A percentile compares a stretch with the other conserved stretches of the same genome.
Conservation (phyloP, 352 stramenopile species). For the Globisporangium nodosum region DNA sequence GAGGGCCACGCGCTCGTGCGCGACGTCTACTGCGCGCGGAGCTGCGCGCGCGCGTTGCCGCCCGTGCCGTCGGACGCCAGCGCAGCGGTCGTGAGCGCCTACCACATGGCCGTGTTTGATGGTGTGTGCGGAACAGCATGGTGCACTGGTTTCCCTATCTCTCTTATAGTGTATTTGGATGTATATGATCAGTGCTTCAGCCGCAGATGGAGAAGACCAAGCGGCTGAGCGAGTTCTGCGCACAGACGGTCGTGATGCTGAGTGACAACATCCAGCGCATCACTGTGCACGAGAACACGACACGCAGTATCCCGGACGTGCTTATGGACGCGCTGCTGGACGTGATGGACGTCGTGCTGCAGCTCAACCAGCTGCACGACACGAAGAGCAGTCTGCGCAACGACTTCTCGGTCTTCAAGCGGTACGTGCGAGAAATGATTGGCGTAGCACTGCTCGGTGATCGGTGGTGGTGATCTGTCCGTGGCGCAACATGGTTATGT, state of each 20-base stretch:
- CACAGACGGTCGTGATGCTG: conserved; percentile 48
- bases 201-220: conserved; percentile 56
- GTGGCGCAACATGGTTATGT: background rate
- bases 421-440: conserved; percentile 17
- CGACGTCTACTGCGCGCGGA: conserved; percentile 52
- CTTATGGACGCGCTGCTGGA: conserved; percentile 55
- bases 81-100: conserved; percentile 18
- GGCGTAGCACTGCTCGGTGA: background rate
- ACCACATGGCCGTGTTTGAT: conserved; percentile 43
- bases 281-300: conserved; percentile 60
- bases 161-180: background rate
- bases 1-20: conserved; percentile 32
- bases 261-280: conserved; percentile 71
- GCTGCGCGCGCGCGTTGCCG: conserved; percentile 50
- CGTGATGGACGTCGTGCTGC: conserved; percentile 52
- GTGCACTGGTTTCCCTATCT: background rate
- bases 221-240: conserved; percentile 46
- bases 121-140: no score
- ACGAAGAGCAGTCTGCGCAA: conserved; percentile 63
- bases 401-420: conserved; percentile 73
- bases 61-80: conserved; percentile 17
- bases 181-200: conserved; percentile 34
- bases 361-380: conserved; percentile 66
- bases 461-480: no score
- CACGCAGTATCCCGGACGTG: conserved; percentile 51